phyloP scores from a whole-genome alignment of 768 basidiomycete species.

The Collybia mongolica region DNA sequence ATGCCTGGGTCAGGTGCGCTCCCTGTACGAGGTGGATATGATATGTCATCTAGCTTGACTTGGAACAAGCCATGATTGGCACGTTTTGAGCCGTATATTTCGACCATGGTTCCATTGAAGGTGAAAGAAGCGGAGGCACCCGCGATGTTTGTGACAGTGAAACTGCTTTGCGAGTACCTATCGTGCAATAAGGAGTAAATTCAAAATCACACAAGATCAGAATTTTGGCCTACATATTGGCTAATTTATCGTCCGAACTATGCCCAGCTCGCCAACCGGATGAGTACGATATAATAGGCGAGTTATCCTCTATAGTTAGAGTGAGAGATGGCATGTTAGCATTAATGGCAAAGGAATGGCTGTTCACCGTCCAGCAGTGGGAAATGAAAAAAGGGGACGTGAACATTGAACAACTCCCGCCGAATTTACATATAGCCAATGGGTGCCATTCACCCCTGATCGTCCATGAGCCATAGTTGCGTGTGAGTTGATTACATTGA shows the following conservation, averaged over 20 bases:
- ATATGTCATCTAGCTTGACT: conserved; percentile 37
- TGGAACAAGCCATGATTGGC: conserved; percentile 44
- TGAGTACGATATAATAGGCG: conserved; percentile 25
- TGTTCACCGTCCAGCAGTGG: too few species aligned
- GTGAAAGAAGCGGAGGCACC: conserved; percentile 34
- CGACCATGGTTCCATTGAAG: conserved; percentile 51
- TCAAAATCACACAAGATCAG: background rate
- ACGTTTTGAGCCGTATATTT: conserved; percentile 50
- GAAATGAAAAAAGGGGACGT: too few species aligned
- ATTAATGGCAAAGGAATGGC: too few species aligned
- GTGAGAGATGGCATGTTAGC: conserved; percentile 22
- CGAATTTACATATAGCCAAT: too few species aligned
- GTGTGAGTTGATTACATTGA: too few species aligned
- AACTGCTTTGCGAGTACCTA: conserved; percentile 38
- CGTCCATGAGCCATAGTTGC: too few species aligned
- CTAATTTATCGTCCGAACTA: conserved; percentile 9
- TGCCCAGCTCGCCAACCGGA: conserved; percentile 20
- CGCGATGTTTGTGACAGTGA: conserved; percentile 30
- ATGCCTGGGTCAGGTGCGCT: conserved; percentile 16
- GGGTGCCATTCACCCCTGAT: too few species aligned
- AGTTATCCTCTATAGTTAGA: conserved; percentile 26
- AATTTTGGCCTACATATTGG: background rate
- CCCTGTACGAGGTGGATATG: conserved; percentile 28
- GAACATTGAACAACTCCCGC: too few species aligned
- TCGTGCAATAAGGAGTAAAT: background rate